These are phyloP conservation scores for Plantago coronopus DNA, from an alignment of 305 asterid species.

Conservation along the genomic window DNA sequence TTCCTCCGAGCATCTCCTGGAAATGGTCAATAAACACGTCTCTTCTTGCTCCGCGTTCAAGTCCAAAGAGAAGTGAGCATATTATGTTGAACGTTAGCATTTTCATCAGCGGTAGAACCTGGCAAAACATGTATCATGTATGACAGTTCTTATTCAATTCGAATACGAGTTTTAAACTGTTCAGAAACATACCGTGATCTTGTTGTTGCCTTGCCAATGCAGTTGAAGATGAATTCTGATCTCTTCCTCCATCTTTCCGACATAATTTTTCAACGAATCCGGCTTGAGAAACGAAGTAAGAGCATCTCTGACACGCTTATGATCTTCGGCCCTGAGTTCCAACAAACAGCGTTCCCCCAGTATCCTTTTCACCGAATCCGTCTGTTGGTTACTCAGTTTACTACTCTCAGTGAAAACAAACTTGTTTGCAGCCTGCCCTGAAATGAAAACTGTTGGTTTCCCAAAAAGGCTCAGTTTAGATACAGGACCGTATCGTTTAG, in stretches of 20 bases:
- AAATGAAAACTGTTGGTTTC: constrained; percentile 54
- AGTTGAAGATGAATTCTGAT: constrained; percentile 23
- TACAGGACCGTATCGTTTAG: constrained; percentile 36
- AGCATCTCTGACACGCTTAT: constrained; percentile 54
- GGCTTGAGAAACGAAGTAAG: constrained; percentile 49
- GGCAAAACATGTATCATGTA: not conserved
- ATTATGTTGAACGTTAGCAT: constrained; percentile 68
- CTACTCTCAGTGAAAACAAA: constrained; percentile 48
- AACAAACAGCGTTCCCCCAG: constrained; percentile 49
- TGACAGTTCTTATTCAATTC: not conserved
- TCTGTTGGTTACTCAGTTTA: constrained; percentile 45
- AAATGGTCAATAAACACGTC: constrained; percentile 40
- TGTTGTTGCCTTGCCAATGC: constrained; percentile 41
- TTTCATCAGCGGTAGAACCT: constrained; percentile 74
- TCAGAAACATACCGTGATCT: constrained; percentile 46
- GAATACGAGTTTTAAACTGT: no score
- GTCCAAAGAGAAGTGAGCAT: constrained; percentile 64
- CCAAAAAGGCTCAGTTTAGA: constrained; percentile 74
- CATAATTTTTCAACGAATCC: constrained; percentile 35
- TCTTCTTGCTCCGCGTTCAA: constrained; percentile 46
- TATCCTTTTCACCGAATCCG: constrained; percentile 52
- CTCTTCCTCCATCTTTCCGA: constrained; percentile 35
- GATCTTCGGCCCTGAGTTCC: constrained; percentile 64
- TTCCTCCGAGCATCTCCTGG: constrained; percentile 50
- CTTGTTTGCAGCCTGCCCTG: constrained; percentile 74